Evolutionary conservation across 306 rosid genomes (phyloP), one percentile per base, ranked within the genome.

Genomic region (Vigna nakashimae): DNA sequence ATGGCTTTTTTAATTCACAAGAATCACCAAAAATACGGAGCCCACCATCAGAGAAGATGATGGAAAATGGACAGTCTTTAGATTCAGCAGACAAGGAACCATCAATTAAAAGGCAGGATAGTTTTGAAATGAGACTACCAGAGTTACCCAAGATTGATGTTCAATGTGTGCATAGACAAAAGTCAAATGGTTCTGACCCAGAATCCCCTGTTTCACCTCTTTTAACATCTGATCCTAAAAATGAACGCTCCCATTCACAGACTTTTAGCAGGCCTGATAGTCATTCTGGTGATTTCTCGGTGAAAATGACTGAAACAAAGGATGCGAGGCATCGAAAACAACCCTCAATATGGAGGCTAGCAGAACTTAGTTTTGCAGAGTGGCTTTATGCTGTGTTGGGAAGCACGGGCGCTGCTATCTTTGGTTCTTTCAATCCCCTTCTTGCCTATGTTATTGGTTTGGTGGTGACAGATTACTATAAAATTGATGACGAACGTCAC

Each of bases 331-430:
- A 86, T 82, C 90, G 84, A 71, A 80, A 88, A 82, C 88, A 90
- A 51, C 99, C 99, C 51, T 91, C 98, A 45, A 68, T 96, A 77
- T 91, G 99, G 98, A 96, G 98, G 81, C 93, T 96, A 65, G 99
- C 94, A 64, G 89, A 91, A 81, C 99, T 96, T 81, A 92, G 98
- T 85, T 82, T 96, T 86, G 92, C 99, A 7, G 99, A 96, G 87
- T 96, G 98, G 98, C 96, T 96, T 80, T 96, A 96, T 88, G 99
- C 99, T 34, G 93, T 92, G 57, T 81, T 96, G 82, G 99, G 99
- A 86, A 93, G 99, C 87, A 84, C 85, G 69, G 99, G 99, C 65
- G 99, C 99, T 71, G 98, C 97, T 57, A 91, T 96, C 79, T 96
- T 96, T 89, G 99, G 99, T 74, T 90, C 99, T 76, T 96, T 96